Evolutionary conservation across 768 basidiomycete genomes (phyloP).

Genomic region (Naematelia encephala): DNA sequence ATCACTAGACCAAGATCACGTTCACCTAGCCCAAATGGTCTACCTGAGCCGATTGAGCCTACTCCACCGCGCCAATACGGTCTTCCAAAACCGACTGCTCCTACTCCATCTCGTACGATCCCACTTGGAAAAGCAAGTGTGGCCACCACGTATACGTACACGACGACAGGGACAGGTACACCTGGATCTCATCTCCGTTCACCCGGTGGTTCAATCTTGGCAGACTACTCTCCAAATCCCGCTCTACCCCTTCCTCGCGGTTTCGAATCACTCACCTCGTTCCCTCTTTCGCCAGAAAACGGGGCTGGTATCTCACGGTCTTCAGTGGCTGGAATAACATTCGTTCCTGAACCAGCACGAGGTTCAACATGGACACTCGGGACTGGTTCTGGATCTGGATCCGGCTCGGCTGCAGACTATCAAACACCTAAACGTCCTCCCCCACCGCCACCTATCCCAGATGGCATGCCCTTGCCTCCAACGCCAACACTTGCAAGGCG

Average conservation of each 20-base stretch:
- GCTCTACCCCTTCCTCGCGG: slow-evolving; percentile 34
- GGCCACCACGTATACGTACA: slow-evolving; percentile 15
- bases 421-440: slow-evolving; percentile 24
- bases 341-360: slow-evolving; percentile 14
- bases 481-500: slow-evolving; percentile 30
- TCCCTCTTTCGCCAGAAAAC: slow-evolving; percentile 27
- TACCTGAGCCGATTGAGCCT: slow-evolving; percentile 2
- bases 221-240: slow-evolving; percentile 38
- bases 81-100: not conserved
- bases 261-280: slow-evolving; percentile 32
- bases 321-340: slow-evolving; percentile 2
- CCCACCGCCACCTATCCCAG: slow-evolving; percentile 40
- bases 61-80: not conserved
- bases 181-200: slow-evolving; percentile 25
- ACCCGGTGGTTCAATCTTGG: slow-evolving; percentile 32
- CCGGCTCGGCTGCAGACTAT: slow-evolving; percentile 6
- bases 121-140: not conserved
- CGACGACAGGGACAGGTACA: slow-evolving; percentile 11
- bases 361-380: slow-evolving; percentile 32
- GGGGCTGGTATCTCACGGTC: not conserved
- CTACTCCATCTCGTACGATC: slow-evolving; percentile 6
- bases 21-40: slow-evolving; percentile 7
- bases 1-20: slow-evolving; percentile 18
- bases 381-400: not conserved
- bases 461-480: slow-evolving; percentile 37